phyloP scores from a whole-genome alignment of 176 grass and related monocot genomes.

The Raddia guianensis region DNA sequence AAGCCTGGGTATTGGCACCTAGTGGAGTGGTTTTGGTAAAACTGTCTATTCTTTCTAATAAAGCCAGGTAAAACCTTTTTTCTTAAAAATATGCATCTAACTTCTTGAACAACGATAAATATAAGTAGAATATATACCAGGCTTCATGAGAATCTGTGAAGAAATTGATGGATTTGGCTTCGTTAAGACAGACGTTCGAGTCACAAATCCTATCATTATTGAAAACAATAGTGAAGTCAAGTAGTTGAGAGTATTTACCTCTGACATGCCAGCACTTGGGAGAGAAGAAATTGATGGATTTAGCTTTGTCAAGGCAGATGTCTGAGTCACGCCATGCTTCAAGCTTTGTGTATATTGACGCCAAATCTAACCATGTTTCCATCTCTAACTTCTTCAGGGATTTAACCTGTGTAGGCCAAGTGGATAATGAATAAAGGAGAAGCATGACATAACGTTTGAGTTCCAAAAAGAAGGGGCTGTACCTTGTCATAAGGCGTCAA shows the following conservation, averaged over 20 bases:
- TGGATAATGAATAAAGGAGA: slow-evolving; percentile 42
- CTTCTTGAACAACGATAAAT: background rate
- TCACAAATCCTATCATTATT: background rate
- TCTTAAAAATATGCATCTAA: background rate
- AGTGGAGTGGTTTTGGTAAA: background rate
- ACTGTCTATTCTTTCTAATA: background rate
- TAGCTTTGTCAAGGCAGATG: slow-evolving; percentile 78
- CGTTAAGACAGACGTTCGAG: background rate
- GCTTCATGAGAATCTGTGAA: slow-evolving; percentile 3
- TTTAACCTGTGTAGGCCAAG: slow-evolving; percentile 57
- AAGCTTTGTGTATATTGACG: slow-evolving; percentile 82
- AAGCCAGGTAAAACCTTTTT: background rate
- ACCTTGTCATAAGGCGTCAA: slow-evolving; percentile 60
- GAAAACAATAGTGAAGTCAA: slow-evolving; percentile 32
- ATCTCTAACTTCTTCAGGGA: slow-evolving; percentile 70
- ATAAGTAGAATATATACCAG: background rate
- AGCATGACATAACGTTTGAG: slow-evolving; percentile 20
- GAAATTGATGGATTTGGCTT: too few relatives aligned
- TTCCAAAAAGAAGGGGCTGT: slow-evolving; percentile 15
- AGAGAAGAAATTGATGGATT: slow-evolving; percentile 56
- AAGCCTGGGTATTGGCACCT: background rate
- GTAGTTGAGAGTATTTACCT: slow-evolving; percentile 58
- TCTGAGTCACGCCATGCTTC: slow-evolving; percentile 77
- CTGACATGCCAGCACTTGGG: slow-evolving; percentile 74
- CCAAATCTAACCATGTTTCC: slow-evolving; percentile 88